Percentiles rank a stretch among this genome's conserved stretches.
Conservation (phyloP, 805 yeast genomes). For the Wickerhamiella sorbophila region DNA sequence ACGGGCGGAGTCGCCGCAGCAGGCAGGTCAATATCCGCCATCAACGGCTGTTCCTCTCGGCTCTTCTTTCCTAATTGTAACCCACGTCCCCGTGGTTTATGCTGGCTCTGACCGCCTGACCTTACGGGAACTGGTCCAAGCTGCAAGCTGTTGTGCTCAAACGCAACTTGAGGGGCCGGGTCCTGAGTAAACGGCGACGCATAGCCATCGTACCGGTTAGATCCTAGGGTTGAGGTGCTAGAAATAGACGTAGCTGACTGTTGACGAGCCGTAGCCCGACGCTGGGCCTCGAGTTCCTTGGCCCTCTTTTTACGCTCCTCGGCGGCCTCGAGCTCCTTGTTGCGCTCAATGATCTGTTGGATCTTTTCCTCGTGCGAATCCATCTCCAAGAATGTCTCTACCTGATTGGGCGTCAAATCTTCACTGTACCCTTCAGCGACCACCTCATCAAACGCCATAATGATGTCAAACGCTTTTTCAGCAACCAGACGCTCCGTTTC, state of each 20-base stretch:
- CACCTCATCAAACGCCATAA: conserved; percentile 89
- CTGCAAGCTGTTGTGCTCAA: conserved; percentile 3
- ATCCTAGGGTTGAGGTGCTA: background rate
- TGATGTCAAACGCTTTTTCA: conserved; percentile 72
- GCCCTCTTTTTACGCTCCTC: conserved; percentile 96
- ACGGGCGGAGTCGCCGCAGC: conserved; percentile 22
- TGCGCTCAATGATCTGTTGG: conserved; percentile 92
- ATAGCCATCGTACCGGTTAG: conserved; percentile 5
- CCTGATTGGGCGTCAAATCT: conserved; percentile 65
- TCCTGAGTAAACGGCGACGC: conserved; percentile 6
- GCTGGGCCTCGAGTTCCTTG: conserved; percentile 49
- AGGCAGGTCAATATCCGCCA: conserved; percentile 25
- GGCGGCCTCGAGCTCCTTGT: conserved; percentile 91
- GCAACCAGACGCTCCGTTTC: conserved; percentile 56
- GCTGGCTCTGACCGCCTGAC: background rate
- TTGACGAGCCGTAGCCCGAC: conserved; percentile 33
- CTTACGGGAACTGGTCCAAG: conserved; percentile 3
- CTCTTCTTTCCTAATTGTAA: conserved; percentile 57
- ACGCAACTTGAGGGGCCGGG: conserved; percentile 4
- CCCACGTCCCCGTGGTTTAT: conserved; percentile 48
- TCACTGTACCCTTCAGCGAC: conserved; percentile 83
- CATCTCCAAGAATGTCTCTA: conserved; percentile 84
- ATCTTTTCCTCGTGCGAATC: conserved; percentile 97
- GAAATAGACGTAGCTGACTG: conserved; percentile 15
- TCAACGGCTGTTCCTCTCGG: conserved; percentile 17